These are phyloP conservation scores for Botrytis deweyae DNA, from an alignment of 2,329 filamentous ascomycete species.

Conservation along the genomic window DNA sequence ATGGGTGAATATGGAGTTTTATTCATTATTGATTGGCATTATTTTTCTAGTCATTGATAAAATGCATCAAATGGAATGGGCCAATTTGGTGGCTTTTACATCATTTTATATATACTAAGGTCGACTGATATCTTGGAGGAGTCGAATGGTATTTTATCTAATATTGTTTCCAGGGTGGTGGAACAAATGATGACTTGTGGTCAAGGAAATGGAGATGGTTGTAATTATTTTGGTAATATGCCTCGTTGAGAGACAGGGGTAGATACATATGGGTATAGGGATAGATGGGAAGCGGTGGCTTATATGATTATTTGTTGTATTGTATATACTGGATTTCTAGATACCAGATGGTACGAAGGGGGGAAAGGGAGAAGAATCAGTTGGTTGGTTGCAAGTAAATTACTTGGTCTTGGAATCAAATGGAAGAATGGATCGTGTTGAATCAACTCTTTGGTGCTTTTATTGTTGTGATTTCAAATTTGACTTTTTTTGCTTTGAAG, in stretches of 20 bases:
- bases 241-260: not conserved
- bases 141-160: not conserved
- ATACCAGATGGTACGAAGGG: not conserved
- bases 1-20: conserved; percentile 14
- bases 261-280: conserved; percentile 2
- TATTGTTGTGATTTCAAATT: not conserved
- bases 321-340: conserved; percentile 13
- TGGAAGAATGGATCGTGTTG: not conserved
- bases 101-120: conserved; percentile 4
- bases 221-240: conserved; percentile 7
- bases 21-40: conserved; percentile 2
- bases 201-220: not conserved
- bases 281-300: not conserved
- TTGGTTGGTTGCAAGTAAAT: not conserved
- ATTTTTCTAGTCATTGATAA: not conserved
- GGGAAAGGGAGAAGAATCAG: not conserved
- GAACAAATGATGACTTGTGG: not conserved
- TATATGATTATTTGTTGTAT: conserved; percentile 9
- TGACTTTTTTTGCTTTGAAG: not conserved
- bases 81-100: conserved; percentile 1
- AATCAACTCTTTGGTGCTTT: not conserved
- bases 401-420: not conserved
- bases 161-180: conserved; percentile 1
- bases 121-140: conserved; percentile 1
- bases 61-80: conserved; percentile 9